These are phyloP conservation scores for Aspergillus vadensis DNA, from an alignment of 2,329 filamentous ascomycete genomes.

Conservation along the genomic window DNA sequence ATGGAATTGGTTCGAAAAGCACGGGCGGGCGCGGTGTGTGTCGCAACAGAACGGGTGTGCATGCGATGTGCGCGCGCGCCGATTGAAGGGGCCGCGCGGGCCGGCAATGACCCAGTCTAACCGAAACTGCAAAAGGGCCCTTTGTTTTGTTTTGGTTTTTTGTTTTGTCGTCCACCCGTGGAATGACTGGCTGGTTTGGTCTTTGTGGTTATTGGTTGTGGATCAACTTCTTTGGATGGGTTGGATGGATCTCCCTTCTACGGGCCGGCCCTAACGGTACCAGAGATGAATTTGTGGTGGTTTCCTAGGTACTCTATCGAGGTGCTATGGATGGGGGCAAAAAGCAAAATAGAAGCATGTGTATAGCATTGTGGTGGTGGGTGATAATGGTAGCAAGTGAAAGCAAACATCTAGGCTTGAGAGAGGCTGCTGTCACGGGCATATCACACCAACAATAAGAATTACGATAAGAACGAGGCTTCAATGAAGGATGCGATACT, in stretches of 20 bases:
- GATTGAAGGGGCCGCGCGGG: background rate
- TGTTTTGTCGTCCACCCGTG: background rate
- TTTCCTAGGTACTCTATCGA: background rate
- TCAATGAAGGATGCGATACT: background rate
- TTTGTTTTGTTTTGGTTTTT: background rate
- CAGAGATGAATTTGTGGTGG: constrained; percentile 14
- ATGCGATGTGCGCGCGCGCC: constrained; percentile 3
- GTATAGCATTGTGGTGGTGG: background rate
- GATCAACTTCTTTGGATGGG: constrained; percentile 12
- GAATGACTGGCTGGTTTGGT: background rate
- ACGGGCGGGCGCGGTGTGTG: constrained; percentile 2
- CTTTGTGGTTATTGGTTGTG: background rate
- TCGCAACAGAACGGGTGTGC: constrained; percentile 7
- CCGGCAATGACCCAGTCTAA: constrained; percentile 1
- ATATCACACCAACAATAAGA: background rate
- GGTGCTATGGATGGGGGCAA: background rate
- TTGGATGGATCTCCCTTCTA: constrained; percentile 23
- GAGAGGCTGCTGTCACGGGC: background rate
- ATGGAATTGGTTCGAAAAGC: constrained; percentile 18
- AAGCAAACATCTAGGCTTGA: background rate
- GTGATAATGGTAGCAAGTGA: too few species aligned
- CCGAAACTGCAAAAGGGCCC: constrained; percentile 15
- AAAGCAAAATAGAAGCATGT: background rate
- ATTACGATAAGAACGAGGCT: background rate
- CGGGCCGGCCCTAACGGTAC: constrained; percentile 30